phyloP scores from a whole-genome alignment of 306 rosid genomes.

The Quercus cerris region DNA sequence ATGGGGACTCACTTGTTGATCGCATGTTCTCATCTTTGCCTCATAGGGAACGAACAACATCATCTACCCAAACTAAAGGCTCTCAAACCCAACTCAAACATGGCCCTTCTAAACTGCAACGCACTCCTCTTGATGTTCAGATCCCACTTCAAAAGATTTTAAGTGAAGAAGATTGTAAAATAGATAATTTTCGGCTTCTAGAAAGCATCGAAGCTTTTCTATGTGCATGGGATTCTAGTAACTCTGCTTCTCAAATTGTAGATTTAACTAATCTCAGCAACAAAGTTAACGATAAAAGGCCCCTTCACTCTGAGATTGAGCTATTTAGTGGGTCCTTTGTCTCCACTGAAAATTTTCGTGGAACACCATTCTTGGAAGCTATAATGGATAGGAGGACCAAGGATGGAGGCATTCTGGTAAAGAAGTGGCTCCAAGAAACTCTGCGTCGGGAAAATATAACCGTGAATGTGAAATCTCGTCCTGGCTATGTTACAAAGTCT shows the following conservation, averaged over 20 bases:
- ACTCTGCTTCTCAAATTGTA: conserved; percentile 47
- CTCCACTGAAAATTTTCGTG: conserved; percentile 69
- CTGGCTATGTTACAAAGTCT: conserved; percentile 56
- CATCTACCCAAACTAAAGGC: conserved; percentile 49
- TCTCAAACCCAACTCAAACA: conserved; percentile 50
- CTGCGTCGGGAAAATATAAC: conserved; percentile 55
- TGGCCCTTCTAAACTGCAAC: conserved; percentile 51
- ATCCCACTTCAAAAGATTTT: conserved; percentile 69
- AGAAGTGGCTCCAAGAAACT: conserved; percentile 94
- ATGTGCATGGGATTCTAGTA: conserved; percentile 70
- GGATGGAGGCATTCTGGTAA: conserved; percentile 73
- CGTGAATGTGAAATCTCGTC: conserved; percentile 60
- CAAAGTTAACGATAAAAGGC: conserved; percentile 43
- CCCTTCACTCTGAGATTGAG: conserved; percentile 33
- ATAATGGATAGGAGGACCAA: conserved; percentile 78
- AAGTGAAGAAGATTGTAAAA: conserved; percentile 47
- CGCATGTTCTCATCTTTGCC: conserved; percentile 76
- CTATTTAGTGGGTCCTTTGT: conserved; percentile 65
- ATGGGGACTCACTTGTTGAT: conserved; percentile 90
- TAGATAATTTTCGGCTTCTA: conserved; percentile 46
- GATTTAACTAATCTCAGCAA: conserved; percentile 52
- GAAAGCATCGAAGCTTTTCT: conserved; percentile 74
- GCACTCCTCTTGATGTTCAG: conserved; percentile 74
- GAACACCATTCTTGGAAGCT: conserved; percentile 82
- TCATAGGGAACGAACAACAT: conserved; percentile 44